Conservation (phyloP, 2,329 filamentous ascomycete species). For the Dothideomycetes sp. region DNA sequence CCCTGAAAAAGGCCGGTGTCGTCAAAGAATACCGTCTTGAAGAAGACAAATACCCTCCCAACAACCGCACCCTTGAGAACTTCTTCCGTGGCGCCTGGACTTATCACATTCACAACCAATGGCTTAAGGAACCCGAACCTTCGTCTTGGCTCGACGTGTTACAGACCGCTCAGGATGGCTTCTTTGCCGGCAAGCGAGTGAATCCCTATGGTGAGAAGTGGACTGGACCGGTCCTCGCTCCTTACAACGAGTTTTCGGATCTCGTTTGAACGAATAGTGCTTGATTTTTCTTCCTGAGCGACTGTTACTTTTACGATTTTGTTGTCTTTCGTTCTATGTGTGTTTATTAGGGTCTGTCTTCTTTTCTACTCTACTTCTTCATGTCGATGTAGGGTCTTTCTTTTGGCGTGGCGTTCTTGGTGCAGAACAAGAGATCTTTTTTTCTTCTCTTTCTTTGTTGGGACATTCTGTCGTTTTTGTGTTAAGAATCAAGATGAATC, state of each 20-base stretch:
- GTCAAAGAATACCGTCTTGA: constrained; percentile 38
- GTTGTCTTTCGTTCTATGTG: too few species aligned
- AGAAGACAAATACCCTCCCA: constrained; percentile 46
- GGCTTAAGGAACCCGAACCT: constrained; percentile 47
- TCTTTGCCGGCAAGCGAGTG: constrained; percentile 40
- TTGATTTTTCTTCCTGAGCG: too few species aligned
- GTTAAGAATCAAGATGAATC: too few species aligned
- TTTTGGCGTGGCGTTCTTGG: too few species aligned
- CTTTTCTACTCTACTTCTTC: too few species aligned
- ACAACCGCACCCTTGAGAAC: constrained; percentile 46
- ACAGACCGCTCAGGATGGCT: constrained; percentile 45
- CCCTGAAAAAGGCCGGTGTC: constrained; percentile 32
- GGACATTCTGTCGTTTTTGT: too few species aligned
- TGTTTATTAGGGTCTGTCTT: too few species aligned
- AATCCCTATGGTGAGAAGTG: constrained; percentile 48
- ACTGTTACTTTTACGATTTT: too few species aligned
- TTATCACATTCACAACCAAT: constrained; percentile 52
- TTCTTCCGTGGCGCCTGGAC: constrained; percentile 50
- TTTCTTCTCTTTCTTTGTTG: too few species aligned
- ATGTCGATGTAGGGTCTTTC: too few species aligned
- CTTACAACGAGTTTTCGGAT: constrained; percentile 44
- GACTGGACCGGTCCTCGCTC: constrained; percentile 38
- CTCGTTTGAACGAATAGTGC: too few species aligned
- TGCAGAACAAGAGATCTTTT: too few species aligned
- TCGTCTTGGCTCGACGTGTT: constrained; percentile 48